A percentile compares a stretch with the other conserved stretches of the same genome.
These are phyloP conservation scores for Gnaphalium uliginosum DNA, from an alignment of 129 eudicot genomes.

Conservation along the genomic window DNA sequence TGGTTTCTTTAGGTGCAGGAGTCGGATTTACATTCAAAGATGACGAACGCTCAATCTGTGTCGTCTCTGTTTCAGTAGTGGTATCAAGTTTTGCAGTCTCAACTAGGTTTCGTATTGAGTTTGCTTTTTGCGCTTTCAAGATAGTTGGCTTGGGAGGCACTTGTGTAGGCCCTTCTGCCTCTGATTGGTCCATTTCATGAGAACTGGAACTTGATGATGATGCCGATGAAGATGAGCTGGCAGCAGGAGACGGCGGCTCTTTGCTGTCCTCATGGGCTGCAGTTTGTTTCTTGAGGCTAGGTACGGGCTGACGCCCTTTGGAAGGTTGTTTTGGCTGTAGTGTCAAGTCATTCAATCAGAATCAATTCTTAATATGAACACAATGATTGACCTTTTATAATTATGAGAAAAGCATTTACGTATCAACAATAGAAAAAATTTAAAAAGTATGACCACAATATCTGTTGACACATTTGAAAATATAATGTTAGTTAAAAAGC, in stretches of 20 bases:
- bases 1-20: constrained; percentile 40
- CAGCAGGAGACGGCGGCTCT: constrained; percentile 47
- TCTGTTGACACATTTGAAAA: background rate
- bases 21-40: constrained; percentile 26
- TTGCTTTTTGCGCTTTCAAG: constrained; percentile 38
- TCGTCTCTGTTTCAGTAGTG: constrained; percentile 34
- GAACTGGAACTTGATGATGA: constrained; percentile 41
- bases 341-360: constrained; percentile 15
- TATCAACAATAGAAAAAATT: background rate
- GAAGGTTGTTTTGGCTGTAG: constrained; percentile 49
- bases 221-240: constrained; percentile 40
- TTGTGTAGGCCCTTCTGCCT: constrained; percentile 32
- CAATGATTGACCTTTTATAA: background rate
- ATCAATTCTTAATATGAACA: background rate
- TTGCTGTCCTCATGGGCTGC: constrained; percentile 28
- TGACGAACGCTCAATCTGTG: constrained; percentile 38
- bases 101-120: constrained; percentile 23
- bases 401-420: background rate
- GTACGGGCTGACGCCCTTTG: constrained; percentile 46
- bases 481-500: background rate
- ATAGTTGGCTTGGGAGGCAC: constrained; percentile 23
- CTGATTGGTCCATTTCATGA: constrained; percentile 32
- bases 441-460: background rate
- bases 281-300: constrained; percentile 32
- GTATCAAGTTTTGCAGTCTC: constrained; percentile 34